These are phyloP conservation scores for Hygrophila difformis DNA, from an alignment of 257 asterid genomes.

Conservation along the genomic window DNA sequence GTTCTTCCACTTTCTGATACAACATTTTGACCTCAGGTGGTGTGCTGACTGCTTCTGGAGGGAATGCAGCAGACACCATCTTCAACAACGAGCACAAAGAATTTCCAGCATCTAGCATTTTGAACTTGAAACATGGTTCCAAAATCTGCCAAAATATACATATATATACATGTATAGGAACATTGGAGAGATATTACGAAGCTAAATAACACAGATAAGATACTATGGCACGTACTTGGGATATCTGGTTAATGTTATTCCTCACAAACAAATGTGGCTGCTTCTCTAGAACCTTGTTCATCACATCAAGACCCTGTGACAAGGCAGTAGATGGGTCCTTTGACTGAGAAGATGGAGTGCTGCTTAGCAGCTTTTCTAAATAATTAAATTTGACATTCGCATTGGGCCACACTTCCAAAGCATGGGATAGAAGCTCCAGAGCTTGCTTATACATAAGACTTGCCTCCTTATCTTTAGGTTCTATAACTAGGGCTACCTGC, in stretches of 20 bases:
- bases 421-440: constrained; percentile 88
- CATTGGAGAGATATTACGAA: constrained; percentile 8
- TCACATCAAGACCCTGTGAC: constrained; percentile 97
- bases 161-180: constrained; percentile 3
- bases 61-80: constrained; percentile 92
- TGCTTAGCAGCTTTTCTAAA: constrained; percentile 90
- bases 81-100: constrained; percentile 84
- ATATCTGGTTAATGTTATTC: constrained; percentile 82
- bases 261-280: constrained; percentile 95
- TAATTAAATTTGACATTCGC: constrained; percentile 98
- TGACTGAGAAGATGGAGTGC: constrained; percentile 95
- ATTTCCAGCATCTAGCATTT: constrained; percentile 97
- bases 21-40: constrained; percentile 80
- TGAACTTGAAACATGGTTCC: constrained; percentile 98
- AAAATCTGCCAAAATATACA: constrained; percentile 53
- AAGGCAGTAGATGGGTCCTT: constrained; percentile 98
- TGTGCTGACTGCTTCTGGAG: constrained; percentile 72
- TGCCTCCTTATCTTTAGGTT: constrained; percentile 98
- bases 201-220: constrained; percentile 17
- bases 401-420: constrained; percentile 99
- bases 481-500: constrained; percentile 94
- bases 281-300: constrained; percentile 96
- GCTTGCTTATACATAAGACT: constrained; percentile 98
- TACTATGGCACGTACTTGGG: constrained; percentile 54
- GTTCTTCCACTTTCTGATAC: constrained; percentile 96